Evolutionary conservation across 106 monocot genomes (phyloP).

Genomic region (Dendrobium catenatum): DNA sequence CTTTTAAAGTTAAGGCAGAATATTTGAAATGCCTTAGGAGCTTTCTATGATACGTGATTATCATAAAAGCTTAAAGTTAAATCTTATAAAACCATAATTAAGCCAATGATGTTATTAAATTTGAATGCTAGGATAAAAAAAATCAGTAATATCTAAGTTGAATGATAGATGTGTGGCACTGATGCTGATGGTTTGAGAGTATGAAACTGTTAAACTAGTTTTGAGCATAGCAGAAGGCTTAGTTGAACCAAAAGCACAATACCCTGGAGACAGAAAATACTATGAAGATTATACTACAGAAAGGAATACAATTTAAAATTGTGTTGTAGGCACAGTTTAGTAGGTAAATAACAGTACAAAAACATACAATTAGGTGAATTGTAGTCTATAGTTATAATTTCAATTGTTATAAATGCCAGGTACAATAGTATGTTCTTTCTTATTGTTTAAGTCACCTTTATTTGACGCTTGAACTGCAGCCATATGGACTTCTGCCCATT

Average conservation of each 20-base stretch:
- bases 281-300: background rate
- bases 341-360: background rate
- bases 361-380: background rate
- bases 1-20: no score
- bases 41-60: no score
- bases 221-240: background rate
- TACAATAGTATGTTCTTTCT: background rate
- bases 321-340: background rate
- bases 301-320: background rate
- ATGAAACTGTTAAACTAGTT: background rate
- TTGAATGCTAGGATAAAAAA: no score
- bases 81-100: no score
- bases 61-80: no score
- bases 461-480: constrained; percentile 16
- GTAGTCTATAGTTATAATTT: background rate
- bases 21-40: no score
- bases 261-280: background rate
- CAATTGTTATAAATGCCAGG: background rate
- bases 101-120: no score
- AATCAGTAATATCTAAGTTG: no score
- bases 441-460: constrained; percentile 29
- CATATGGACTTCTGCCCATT: constrained; percentile 52
- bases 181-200: background rate
- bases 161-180: no score
- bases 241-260: background rate